Base-by-base conservation (phyloP, 371 early-diverging fungal species). In the Mucor saturninus region DNA sequence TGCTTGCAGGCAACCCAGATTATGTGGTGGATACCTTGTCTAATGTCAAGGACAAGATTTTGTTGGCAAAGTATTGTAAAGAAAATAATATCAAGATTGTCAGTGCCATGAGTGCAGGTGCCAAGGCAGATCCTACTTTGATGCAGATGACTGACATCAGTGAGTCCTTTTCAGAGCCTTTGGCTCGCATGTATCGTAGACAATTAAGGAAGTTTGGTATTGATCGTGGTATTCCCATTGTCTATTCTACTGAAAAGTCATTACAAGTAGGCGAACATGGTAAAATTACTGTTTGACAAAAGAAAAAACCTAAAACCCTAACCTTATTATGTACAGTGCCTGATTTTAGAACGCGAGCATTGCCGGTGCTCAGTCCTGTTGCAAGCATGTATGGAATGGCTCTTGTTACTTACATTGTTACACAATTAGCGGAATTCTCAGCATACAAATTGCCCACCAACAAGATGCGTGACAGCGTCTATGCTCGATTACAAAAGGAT, bases 321-420 rank as follows among this genome's bases (percentile, higher is more conserved):
- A 42, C 10, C n/a, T 4, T 42, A 6, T 42, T 11, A 10, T 13
- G 15, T 2, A 59, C 35, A 40, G 89, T 92, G 2, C 91, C 93
- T 3, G 90, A 93, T 64, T 95, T 96, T 65, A 83, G 95, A 21
- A 81, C 88, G 4, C 88, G 93, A 40, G 86, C 89, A 55, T 65
- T 93, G 15, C 93, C 95, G 14, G 92, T 95, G 8, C 77, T 97
- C 26, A 93, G 84, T 14, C 92, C 97, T 1, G 71, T 97, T 37
- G 95, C 96, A 0, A 94, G 95, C 14, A 86, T 96, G 73, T 96
- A 96, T 76, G 98, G 97, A 32, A 91, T 90, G 81, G 82, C 93
- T 10, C 86, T 97, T 73, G 95, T 94, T 4, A 91, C 95, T 1
- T 88, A 91, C 65, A 88, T 95, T n/a, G 72, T 93, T 37, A 87